Evolutionary conservation across 257 asterid species (phyloP).

Genomic region (Solanum gracilifrons): DNA sequence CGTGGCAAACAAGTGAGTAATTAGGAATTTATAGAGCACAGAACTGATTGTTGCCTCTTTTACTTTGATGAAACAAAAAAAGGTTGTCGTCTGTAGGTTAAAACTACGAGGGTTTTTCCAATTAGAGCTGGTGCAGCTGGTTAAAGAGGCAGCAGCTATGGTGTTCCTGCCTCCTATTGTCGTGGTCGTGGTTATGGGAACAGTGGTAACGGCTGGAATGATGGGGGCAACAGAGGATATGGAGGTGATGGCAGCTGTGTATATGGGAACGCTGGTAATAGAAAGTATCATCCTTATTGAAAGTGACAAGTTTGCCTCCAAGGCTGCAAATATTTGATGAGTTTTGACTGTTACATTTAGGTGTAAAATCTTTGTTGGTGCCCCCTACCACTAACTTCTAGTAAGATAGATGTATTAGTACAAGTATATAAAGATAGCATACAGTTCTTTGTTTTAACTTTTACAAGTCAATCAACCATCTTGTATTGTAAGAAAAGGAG

Average conservation of each 20-base stretch:
- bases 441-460: background rate
- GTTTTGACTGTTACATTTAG: background rate
- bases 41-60: background rate
- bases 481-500: background rate
- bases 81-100: conserved; percentile 44
- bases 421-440: background rate
- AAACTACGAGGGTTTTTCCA: conserved; percentile 56
- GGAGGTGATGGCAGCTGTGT: conserved; percentile 11
- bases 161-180: conserved; percentile 41
- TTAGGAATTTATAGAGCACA: background rate
- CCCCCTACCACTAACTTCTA: too few relatives aligned
- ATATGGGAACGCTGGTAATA: conserved; percentile 23
- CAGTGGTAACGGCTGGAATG: background rate
- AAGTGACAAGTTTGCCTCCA: conserved; percentile 25
- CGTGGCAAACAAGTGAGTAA: conserved; percentile 82
- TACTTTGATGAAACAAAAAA: conserved; percentile 1
- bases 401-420: background rate
- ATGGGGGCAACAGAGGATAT: background rate
- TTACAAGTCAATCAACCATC: background rate
- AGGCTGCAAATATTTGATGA: conserved; percentile 3
- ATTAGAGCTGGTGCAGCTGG: conserved; percentile 61
- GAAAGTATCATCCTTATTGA: conserved; percentile 78
- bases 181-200: conserved; percentile 34
- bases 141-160: conserved; percentile 57
- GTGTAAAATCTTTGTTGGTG: background rate